Evolutionary conservation across 2,329 filamentous ascomycete genomes (phyloP).

Genomic region (Ceratocystis eucalypticola): DNA sequence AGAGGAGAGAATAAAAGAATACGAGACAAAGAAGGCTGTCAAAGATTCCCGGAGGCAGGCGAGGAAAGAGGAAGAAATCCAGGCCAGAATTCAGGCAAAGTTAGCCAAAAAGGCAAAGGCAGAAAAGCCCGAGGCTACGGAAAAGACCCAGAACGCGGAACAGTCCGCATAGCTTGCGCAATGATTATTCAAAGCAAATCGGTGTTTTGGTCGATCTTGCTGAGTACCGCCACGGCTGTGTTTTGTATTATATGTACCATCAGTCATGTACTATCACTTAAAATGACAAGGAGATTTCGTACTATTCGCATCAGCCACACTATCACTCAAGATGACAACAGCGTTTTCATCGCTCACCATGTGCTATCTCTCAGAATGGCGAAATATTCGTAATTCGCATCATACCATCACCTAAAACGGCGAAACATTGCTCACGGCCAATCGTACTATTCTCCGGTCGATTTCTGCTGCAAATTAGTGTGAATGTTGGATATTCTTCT

Average conservation of each 20-base stretch:
- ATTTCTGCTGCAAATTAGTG: too few species aligned
- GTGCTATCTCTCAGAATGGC: too few species aligned
- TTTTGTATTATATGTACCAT: conserved; percentile 18
- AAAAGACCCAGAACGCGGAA: neutral
- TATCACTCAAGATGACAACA: neutral
- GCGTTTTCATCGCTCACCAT: too few species aligned
- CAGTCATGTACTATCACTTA: conserved; percentile 13
- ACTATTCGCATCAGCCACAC: neutral
- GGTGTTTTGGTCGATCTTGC: neutral
- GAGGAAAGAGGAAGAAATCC: conserved; percentile 23
- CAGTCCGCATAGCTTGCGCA: neutral
- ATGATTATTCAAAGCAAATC: neutral
- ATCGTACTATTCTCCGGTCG: too few species aligned
- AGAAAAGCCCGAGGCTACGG: neutral
- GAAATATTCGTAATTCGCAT: too few species aligned
- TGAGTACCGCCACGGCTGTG: neutral
- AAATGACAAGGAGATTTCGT: neutral
- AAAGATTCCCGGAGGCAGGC: conserved; percentile 43
- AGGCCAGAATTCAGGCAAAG: conserved; percentile 14
- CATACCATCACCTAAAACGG: too few species aligned
- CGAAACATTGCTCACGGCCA: too few species aligned
- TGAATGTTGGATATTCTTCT: too few species aligned
- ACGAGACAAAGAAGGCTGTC: conserved; percentile 39
- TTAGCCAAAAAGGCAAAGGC: conserved; percentile 10
- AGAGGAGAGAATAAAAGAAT: conserved; percentile 44